phyloP scores from a whole-genome alignment of 108 stramenopile genomes.

The Conticribra guillardii region DNA sequence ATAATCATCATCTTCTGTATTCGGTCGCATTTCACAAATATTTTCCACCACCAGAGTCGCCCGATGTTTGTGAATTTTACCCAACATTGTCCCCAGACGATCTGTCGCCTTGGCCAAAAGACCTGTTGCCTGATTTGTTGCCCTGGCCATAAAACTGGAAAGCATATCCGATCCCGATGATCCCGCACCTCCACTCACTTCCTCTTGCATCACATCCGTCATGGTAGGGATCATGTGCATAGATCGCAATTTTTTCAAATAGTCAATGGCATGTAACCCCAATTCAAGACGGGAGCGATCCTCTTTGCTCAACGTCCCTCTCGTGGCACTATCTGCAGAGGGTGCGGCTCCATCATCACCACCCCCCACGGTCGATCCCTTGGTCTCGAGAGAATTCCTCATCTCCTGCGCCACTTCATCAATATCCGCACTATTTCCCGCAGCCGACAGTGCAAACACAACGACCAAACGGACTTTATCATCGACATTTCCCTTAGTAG shows the following conservation, averaged over 20 bases:
- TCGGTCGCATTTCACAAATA: conserved; percentile 87
- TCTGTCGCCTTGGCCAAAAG: conserved; percentile 93
- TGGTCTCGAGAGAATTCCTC: conserved; percentile 67
- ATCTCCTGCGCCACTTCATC: conserved; percentile 83
- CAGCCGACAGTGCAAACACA: conserved; percentile 81
- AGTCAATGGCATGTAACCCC: conserved; percentile 75
- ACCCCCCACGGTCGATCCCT: conserved; percentile 30
- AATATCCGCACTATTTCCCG: conserved; percentile 73
- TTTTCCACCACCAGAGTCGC: conserved; percentile 93
- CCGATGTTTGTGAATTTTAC: conserved; percentile 87
- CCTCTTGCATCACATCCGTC: conserved; percentile 56
- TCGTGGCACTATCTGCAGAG: conserved; percentile 35
- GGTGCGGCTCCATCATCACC: conserved; percentile 2
- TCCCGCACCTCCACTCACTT: conserved; percentile 47
- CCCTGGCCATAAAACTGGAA: conserved; percentile 86
- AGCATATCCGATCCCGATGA: conserved; percentile 58
- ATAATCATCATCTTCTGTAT: conserved; percentile 94
- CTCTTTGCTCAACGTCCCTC: conserved; percentile 65
- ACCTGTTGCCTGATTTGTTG: conserved; percentile 90
- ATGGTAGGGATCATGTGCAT: conserved; percentile 89
- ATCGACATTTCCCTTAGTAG: conserved; percentile 90
- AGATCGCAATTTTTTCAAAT: conserved; percentile 83
- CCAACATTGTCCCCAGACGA: conserved; percentile 88
- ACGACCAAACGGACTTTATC: conserved; percentile 95
- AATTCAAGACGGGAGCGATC: conserved; percentile 54